Evolutionary conservation across 768 basidiomycete species (phyloP), one percentile per base, ranked within the genome.

Genomic region (Lyophyllum atratum): DNA sequence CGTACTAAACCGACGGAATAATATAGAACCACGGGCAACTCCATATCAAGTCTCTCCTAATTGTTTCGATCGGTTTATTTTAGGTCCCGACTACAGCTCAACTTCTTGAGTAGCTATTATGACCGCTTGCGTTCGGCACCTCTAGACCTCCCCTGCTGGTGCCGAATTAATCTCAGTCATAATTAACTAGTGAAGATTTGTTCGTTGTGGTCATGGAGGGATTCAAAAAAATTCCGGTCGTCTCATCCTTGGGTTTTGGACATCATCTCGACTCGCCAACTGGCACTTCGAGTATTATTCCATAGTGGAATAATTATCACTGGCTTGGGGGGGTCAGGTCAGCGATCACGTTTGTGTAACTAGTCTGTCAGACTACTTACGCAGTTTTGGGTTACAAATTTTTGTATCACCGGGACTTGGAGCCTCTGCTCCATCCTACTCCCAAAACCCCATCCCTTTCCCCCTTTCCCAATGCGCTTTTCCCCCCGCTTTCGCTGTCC

Each of bases 11-110:
- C 22, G 14, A 14, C 22, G 24, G 1, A 4, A 19, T 24, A 11
- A 4, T 2, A 9, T 12, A 25, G 22, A 4, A 44, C 22, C 22
- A 44, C 4, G 22, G 21, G 22, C 22, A 22, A 44, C 11, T 8
- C 10, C 19, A 40, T 19, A n/a, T 44, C 22, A 25, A 12, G 4
- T 44, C 24, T 21, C 24, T 44, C 1, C 31, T 49, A 31, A 14
- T 15, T 26, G 49, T 49, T 9, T 49, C 33, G 49, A 26, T 49
- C 49, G 33, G 29, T 49, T 49, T 49, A n/a, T 49, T 49, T 49
- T 49, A 33, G 37, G 49, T 24, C 49, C 49, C 49, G 21, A 10
- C 34, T 24, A 37, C 49, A 37, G 15, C 21, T 12, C 21, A 34
- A 33, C 15, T 24, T 33, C 46, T 28, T n/a, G n/a, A n/a, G n/a